Conservation (phyloP, 2,329 filamentous ascomycete genomes). For the Trichoderma sp. region DNA sequence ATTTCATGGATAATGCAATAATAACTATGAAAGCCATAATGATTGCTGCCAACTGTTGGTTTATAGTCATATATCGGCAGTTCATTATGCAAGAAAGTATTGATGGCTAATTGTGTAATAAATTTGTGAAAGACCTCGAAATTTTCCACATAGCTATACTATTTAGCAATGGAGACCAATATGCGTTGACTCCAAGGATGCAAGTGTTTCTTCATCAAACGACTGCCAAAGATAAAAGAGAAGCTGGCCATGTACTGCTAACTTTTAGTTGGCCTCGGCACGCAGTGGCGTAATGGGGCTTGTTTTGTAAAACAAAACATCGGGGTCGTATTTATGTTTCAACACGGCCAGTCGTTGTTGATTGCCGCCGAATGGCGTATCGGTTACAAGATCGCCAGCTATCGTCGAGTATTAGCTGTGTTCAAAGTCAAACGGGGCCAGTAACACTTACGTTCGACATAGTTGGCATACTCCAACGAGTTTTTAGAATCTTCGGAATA, state of each 20-base stretch:
- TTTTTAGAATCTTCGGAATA: background rate
- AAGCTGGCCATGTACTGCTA: background rate
- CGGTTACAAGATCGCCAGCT: constrained; percentile 13
- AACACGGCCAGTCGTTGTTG: background rate
- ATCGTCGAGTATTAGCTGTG: background rate
- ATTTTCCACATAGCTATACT: background rate
- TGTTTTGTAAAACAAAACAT: constrained; percentile 10
- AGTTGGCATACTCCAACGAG: constrained; percentile 20
- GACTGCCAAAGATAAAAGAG: background rate
- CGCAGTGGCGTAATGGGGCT: constrained; percentile 8
- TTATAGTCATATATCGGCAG: background rate
- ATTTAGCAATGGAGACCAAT: background rate
- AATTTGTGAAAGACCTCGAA: background rate
- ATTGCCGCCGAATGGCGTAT: constrained; percentile 3
- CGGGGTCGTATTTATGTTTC: constrained; percentile 13
- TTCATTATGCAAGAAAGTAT: background rate
- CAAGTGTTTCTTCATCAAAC: background rate
- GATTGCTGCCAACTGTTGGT: background rate
- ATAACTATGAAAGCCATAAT: too few species aligned
- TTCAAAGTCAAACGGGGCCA: background rate
- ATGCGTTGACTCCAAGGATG: background rate
- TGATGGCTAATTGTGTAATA: too few species aligned
- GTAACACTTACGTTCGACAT: constrained; percentile 11
- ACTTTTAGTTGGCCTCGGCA: background rate
- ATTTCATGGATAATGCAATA: too few species aligned